Percentiles rank a stretch among this genome's conserved stretches.
phyloP scores from a whole-genome alignment of 768 basidiomycete species.

The Rossbeevera mucosa region DNA sequence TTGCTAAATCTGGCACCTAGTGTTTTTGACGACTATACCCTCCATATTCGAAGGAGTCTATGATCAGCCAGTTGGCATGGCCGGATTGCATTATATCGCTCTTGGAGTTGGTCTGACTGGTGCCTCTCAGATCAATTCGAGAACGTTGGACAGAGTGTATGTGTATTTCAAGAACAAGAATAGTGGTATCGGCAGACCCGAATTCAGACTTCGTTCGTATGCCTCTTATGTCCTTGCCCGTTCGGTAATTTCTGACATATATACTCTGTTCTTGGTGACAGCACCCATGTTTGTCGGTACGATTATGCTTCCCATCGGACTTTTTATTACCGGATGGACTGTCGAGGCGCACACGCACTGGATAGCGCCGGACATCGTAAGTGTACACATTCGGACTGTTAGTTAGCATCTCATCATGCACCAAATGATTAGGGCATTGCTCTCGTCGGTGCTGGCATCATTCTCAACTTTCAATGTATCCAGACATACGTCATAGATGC shows the following conservation, averaged over 20 bases:
- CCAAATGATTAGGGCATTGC: slow-evolving; percentile 49
- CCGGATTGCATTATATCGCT: slow-evolving; percentile 67
- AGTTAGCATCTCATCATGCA: neutral
- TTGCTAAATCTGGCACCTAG: slow-evolving; percentile 31
- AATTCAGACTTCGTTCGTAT: slow-evolving; percentile 46
- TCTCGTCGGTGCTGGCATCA: slow-evolving; percentile 52
- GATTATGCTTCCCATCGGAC: slow-evolving; percentile 57
- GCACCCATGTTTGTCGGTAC: slow-evolving; percentile 59
- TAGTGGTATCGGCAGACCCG: slow-evolving; percentile 51
- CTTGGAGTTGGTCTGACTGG: slow-evolving; percentile 58
- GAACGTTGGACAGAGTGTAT: slow-evolving; percentile 53
- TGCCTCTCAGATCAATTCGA: slow-evolving; percentile 52
- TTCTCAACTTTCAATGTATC: slow-evolving; percentile 56
- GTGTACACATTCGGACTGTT: slow-evolving; percentile 10
- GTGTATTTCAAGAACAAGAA: slow-evolving; percentile 43
- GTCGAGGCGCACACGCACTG: slow-evolving; percentile 53
- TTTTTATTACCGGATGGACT: slow-evolving; percentile 70
- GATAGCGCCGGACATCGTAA: slow-evolving; percentile 66
- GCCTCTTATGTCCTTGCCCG: neutral
- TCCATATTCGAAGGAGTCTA: slow-evolving; percentile 54
- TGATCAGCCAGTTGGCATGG: slow-evolving; percentile 49
- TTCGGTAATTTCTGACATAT: slow-evolving; percentile 4
- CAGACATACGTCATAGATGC: slow-evolving; percentile 67
- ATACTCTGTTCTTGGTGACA: slow-evolving; percentile 16
- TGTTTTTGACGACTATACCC: slow-evolving; percentile 64